Evolutionary conservation across 208 protist species (phyloP).

Genomic region (Leishmania amazonensis): DNA sequence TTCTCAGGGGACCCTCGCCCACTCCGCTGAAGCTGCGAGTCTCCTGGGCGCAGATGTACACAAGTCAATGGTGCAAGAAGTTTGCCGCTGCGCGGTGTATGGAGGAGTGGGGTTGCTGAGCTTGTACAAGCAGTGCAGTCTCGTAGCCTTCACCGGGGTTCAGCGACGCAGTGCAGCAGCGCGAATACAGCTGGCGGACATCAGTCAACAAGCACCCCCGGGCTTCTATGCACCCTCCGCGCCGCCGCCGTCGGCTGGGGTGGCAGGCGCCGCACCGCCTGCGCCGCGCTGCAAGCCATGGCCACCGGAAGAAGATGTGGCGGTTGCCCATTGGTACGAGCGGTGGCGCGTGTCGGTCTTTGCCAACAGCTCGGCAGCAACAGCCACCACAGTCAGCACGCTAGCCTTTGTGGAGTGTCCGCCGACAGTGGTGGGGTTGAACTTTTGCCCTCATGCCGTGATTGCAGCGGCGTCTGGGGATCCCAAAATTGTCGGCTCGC

Average conservation of each 20-base stretch:
- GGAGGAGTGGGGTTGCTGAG: constrained; percentile 65
- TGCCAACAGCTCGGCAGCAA: constrained; percentile 6
- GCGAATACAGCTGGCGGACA: constrained; percentile 37
- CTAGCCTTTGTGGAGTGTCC: constrained; percentile 33
- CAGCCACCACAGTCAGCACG: constrained; percentile 5
- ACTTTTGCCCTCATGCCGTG: constrained; percentile 32
- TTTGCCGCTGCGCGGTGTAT: constrained; percentile 47
- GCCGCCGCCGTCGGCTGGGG: not conserved
- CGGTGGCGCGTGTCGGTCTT: constrained; percentile 28
- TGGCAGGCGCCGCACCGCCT: not conserved
- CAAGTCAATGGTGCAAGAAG: constrained; percentile 33
- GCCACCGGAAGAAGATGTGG: constrained; percentile 23
- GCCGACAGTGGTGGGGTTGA: constrained; percentile 24
- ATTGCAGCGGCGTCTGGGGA: constrained; percentile 35
- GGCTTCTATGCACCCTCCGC: constrained; percentile 15
- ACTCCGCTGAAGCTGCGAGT: not conserved
- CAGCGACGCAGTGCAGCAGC: constrained; percentile 22
- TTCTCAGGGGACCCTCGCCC: not conserved
- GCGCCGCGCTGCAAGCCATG: constrained; percentile 12
- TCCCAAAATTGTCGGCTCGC: constrained; percentile 26
- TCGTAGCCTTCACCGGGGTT: constrained; percentile 52
- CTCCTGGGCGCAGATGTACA: not conserved
- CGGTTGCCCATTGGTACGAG: constrained; percentile 24
- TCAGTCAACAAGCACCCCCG: constrained; percentile 14
- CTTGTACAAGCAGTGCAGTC: constrained; percentile 64